Evolutionary conservation across 2,329 filamentous ascomycete species (phyloP).

Genomic region (Purpureocillium lavendulum): DNA sequence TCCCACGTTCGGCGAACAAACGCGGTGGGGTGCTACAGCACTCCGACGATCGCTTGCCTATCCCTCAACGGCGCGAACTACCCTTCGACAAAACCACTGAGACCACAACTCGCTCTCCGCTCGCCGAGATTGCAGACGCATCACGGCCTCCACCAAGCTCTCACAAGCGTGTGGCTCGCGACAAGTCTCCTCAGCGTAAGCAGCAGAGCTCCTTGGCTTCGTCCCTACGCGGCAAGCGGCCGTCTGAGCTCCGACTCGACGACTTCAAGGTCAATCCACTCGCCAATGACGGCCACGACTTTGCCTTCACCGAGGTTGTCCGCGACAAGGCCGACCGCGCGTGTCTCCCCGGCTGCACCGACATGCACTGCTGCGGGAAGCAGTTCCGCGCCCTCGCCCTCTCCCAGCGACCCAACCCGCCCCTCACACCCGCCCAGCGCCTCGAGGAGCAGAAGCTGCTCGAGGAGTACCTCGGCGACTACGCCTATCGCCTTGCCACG

Average conservation of each 20-base stretch:
- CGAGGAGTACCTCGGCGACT: conserved; percentile 49
- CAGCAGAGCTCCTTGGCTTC: conserved; percentile 11
- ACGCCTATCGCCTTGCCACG: conserved; percentile 46
- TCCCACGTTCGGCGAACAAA: conserved; percentile 14
- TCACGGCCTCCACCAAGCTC: conserved; percentile 2
- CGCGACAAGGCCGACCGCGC: conserved; percentile 61
- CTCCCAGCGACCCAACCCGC: conserved; percentile 33
- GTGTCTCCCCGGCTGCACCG: conserved; percentile 65
- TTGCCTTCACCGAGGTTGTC: conserved; percentile 68
- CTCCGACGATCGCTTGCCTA: conserved; percentile 15
- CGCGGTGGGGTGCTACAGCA: neutral
- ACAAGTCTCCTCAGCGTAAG: conserved; percentile 5
- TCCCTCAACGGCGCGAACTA: conserved; percentile 32
- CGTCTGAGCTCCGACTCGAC: conserved; percentile 49
- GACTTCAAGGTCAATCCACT: conserved; percentile 79
- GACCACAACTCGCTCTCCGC: conserved; percentile 4
- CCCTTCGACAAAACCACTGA: conserved; percentile 25
- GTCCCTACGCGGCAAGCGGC: conserved; percentile 48
- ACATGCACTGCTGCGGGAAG: conserved; percentile 68
- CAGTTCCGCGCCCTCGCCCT: conserved; percentile 60
- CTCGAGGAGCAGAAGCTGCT: conserved; percentile 41
- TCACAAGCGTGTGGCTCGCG: conserved; percentile 8
- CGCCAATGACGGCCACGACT: conserved; percentile 61
- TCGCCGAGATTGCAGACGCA: neutral
- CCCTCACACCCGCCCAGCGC: conserved; percentile 24